A percentile compares a stretch with the other conserved stretches of the same genome.
Evolutionary conservation across 805 yeast genomes (phyloP).

Genomic region (Priceomyces fermenticarens): DNA sequence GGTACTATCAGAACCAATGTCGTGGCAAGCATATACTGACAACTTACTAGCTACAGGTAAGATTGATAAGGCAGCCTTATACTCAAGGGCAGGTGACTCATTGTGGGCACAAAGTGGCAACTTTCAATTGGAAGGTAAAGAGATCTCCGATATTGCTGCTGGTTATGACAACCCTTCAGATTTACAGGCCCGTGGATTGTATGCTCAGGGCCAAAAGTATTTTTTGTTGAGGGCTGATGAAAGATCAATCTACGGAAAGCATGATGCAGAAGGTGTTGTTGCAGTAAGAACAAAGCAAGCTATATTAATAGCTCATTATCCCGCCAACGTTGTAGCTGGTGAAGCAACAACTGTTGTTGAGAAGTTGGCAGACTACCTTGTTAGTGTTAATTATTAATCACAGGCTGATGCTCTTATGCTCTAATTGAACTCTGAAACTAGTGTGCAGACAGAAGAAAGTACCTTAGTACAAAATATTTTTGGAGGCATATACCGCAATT

Average conservation of each 20-base stretch:
- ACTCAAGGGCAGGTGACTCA: conserved; percentile 92
- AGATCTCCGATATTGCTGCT: conserved; percentile 66
- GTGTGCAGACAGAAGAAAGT: neutral
- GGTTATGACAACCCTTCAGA: conserved; percentile 80
- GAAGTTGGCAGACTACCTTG: conserved; percentile 91
- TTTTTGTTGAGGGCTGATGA: conserved; percentile 86
- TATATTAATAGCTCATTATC: conserved; percentile 89
- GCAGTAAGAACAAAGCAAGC: conserved; percentile 95
- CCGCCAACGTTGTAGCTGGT: conserved; percentile 86
- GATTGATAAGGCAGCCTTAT: conserved; percentile 88
- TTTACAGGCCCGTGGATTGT: conserved; percentile 84
- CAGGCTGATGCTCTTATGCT: conserved; percentile 8
- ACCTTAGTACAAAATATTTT: conserved; percentile 8
- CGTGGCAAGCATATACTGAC: conserved; percentile 85
- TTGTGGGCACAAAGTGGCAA: conserved; percentile 86
- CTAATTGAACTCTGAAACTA: neutral
- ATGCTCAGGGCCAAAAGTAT: conserved; percentile 81
- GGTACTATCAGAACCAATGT: conserved; percentile 15
- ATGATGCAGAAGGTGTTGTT: conserved; percentile 81
- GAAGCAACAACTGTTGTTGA: conserved; percentile 95
- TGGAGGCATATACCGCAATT: conserved; percentile 9
- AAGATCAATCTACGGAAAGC: conserved; percentile 90
- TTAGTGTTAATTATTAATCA: conserved; percentile 73
- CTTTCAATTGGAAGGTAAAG: conserved; percentile 62
- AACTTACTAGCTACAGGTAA: conserved; percentile 84